Evolutionary conservation across 768 basidiomycete genomes (phyloP), one percentile per base, ranked within the genome.

Genomic region (Tricholomella constricta): DNA sequence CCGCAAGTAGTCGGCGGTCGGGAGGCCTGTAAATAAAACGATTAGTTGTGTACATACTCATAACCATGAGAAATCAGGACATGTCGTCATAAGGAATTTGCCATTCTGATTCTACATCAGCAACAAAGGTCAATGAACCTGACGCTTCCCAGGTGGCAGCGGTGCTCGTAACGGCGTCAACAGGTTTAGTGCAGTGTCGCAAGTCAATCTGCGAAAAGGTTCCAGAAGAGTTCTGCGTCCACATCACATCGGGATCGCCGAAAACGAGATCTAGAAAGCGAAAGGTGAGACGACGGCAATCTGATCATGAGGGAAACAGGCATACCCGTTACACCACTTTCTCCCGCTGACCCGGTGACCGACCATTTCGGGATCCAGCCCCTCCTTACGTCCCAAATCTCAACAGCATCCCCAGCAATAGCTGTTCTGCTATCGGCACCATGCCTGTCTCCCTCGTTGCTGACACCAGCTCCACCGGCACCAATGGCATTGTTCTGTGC

Each of bases 301-400:
- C 3, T 20, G 1, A 15, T 32, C 19, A 8, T 17, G 40, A 29
- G 26, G n/a, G 26, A 43, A 43, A 29, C 29, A 32, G 32, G n/a
- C 49, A 20, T 57, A 91, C 91, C 91, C 11, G 86, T 86, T 3
- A 88, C 83, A 20, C 85, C 85, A 5, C 90, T 88, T 53, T 93
- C 91, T 1, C 72, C 74, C 4, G 80, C 74, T 11, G 82, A 83
- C 12, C 84, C 82, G 19, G 75, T 78, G 10, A 92, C 79, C 2
- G 81, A 78, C 88, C 91, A 94, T 69, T 94, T 94, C 5, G 88
- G 86, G 44, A 93, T 78, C 81, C 87, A 90, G 0, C 82, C 80
- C 42, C 92, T 75, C 48, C 91, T 76, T 1, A 89, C 88, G 65
- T 94, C 91, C 92, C 92, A 94, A 20, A 94, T 85, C 61, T 93